Conservation (phyloP, 495 filamentous ascomycete genomes). For the Penicillium cataractarum region DNA sequence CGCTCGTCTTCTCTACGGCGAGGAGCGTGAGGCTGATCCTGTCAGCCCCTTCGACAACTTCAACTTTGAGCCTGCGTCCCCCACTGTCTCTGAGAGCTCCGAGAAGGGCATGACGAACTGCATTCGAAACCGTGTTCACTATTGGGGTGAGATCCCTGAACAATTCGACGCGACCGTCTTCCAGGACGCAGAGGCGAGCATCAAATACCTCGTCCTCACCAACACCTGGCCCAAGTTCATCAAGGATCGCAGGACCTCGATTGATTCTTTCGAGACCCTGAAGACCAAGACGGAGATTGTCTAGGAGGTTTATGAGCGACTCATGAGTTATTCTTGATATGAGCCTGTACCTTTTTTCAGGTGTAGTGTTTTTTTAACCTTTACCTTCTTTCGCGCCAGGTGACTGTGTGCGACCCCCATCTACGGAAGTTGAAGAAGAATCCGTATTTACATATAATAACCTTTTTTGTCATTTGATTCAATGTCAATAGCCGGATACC, state of each 20-base stretch:
- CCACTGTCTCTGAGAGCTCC: slow-evolving; percentile 24
- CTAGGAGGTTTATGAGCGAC: slow-evolving; percentile 1
- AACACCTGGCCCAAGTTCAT: slow-evolving; percentile 75
- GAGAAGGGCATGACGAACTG: slow-evolving; percentile 25
- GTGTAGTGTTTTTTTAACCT: background rate
- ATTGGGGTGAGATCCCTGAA: slow-evolving; percentile 48
- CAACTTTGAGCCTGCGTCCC: slow-evolving; percentile 26
- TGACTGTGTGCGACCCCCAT: background rate
- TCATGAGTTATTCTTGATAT: slow-evolving; percentile 15
- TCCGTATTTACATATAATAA: slow-evolving; percentile 3
- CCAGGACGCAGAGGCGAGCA: slow-evolving; percentile 59
- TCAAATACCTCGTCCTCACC: slow-evolving; percentile 70
- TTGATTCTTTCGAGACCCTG: slow-evolving; percentile 21
- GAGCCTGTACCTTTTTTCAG: slow-evolving; percentile 11
- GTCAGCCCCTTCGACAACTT: slow-evolving; percentile 39
- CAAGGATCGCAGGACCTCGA: slow-evolving; percentile 21
- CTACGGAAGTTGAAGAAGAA: slow-evolving; percentile 7
- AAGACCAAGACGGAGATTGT: slow-evolving; percentile 13
- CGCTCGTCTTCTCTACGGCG: slow-evolving; percentile 38
- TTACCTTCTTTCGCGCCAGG: background rate
- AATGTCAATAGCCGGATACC: slow-evolving; percentile 1
- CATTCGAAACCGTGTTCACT: slow-evolving; percentile 35
- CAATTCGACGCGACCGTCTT: slow-evolving; percentile 59
- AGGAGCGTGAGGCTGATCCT: slow-evolving; percentile 32
- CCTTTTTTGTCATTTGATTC: slow-evolving; percentile 2